Evolutionary conservation across 192 early-diverging fungal species (phyloP).

Genomic region (Pecoramyces ruminantium): DNA sequence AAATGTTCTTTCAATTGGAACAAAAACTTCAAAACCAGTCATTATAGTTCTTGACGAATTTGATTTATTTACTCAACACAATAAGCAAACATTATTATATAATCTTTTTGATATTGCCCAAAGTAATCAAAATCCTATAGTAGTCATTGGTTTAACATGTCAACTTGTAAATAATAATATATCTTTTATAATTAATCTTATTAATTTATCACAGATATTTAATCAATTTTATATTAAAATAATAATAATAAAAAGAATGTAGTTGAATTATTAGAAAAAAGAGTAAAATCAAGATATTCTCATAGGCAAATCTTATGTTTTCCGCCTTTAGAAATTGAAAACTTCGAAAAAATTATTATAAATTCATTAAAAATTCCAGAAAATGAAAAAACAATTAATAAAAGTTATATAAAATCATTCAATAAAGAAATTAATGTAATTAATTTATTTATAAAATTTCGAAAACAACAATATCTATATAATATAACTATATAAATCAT

Average conservation of each 20-base stretch:
- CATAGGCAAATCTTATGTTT: conserved; percentile 64
- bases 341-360: conserved; percentile 37
- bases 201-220: too few species aligned
- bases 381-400: not conserved
- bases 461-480: too few species aligned
- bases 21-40: conserved; percentile 33
- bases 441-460: too few species aligned
- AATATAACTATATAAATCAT: too few species aligned
- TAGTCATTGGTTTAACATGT: conserved; percentile 69
- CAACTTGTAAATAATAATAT: conserved; percentile 25
- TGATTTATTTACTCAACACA: conserved; percentile 76
- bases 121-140: conserved; percentile 63
- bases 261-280: conserved; percentile 74
- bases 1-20: conserved; percentile 34
- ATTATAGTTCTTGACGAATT: conserved; percentile 88
- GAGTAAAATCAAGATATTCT: conserved; percentile 87
- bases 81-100: conserved; percentile 83
- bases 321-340: conserved; percentile 27
- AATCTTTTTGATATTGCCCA: conserved; percentile 84
- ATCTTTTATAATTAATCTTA: too few species aligned
- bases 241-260: conserved; percentile 54
- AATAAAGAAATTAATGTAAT: conserved; percentile 2
- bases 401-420: not conserved
- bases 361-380: conserved; percentile 19
- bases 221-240: too few species aligned